A percentile compares a stretch with the other conserved stretches of the same genome.
Conservation (phyloP, 148 eudicot species). For the Diospyros lotus region DNA sequence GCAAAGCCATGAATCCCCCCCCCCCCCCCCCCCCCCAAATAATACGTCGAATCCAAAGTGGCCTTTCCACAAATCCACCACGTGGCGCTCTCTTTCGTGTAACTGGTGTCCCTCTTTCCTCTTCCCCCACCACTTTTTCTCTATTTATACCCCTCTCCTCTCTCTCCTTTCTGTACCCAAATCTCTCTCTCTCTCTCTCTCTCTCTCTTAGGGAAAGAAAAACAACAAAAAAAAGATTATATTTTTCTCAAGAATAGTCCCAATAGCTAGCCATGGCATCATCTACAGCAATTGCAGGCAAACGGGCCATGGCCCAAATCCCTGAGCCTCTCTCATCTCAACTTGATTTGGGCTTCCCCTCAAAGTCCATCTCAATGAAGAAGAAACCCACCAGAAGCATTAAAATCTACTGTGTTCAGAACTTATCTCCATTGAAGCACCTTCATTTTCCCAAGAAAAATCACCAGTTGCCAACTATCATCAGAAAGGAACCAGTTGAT, state of each 20-base stretch:
- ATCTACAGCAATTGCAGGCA: conserved; percentile 6
- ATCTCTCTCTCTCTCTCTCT: neutral
- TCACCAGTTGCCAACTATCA: neutral
- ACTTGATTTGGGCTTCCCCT: conserved; percentile 7
- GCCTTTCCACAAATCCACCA: conserved; percentile 15
- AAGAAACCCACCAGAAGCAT: conserved; percentile 14
- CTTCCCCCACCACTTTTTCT: neutral
- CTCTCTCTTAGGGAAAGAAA: neutral
- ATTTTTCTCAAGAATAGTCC: neutral
- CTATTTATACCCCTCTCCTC: conserved; percentile 23
- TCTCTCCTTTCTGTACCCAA: conserved; percentile 1
- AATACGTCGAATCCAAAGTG: neutral
- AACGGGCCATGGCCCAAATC: conserved; percentile 6
- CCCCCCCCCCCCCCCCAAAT: neutral
- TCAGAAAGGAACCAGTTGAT: neutral
- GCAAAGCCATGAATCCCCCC: too few relatives aligned
- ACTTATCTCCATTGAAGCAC: conserved; percentile 5
- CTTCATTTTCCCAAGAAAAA: conserved; percentile 7
- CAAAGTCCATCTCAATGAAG: conserved; percentile 8
- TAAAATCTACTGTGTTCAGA: conserved; percentile 16
- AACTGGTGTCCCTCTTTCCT: conserved; percentile 1
- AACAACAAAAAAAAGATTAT: too few relatives aligned
- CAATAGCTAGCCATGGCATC: neutral
- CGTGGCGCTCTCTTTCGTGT: conserved; percentile 15
- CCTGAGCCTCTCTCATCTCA: neutral